Evolutionary conservation across 208 protist species (phyloP).

Genomic region (Crithidia fasciculata): DNA sequence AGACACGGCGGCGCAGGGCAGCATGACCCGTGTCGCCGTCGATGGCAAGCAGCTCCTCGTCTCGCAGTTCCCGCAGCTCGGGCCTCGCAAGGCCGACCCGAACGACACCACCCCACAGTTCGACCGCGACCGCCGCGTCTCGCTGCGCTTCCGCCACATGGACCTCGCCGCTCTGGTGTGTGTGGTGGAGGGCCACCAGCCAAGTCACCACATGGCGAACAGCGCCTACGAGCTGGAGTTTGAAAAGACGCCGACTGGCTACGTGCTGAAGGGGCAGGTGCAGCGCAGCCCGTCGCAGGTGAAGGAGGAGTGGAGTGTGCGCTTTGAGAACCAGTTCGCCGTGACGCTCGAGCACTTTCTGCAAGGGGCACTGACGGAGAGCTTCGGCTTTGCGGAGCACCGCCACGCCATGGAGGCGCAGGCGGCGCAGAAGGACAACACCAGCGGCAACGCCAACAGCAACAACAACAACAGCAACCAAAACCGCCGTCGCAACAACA

Average conservation of each 20-base stretch:
- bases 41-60: conserved; percentile 80
- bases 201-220: conserved; percentile 72
- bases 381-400: conserved; percentile 82
- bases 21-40: conserved; percentile 80
- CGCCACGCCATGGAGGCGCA: conserved; percentile 28
- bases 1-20: conserved; percentile 73
- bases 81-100: conserved; percentile 82
- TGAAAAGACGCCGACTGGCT: conserved; percentile 62
- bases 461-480: conserved; percentile 39
- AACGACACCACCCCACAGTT: conserved; percentile 89
- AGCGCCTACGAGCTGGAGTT: conserved; percentile 80
- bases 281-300: conserved; percentile 56
- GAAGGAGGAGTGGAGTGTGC: conserved; percentile 79
- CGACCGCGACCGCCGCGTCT: conserved; percentile 77
- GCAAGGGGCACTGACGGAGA: conserved; percentile 77
- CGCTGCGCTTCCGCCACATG: conserved; percentile 76
- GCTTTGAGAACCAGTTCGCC: conserved; percentile 86
- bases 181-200: conserved; percentile 63
- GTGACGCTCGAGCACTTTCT: conserved; percentile 87
- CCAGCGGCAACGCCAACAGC: conserved; percentile 25
- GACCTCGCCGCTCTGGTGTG: conserved; percentile 78
- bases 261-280: conserved; percentile 71
- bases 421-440: conserved; percentile 8
- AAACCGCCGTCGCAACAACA: conserved; percentile 20
- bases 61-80: conserved; percentile 88